Evolutionary conservation across 2,329 filamentous ascomycete genomes (phyloP).

Genomic region (Verticillium zaregamsianum): DNA sequence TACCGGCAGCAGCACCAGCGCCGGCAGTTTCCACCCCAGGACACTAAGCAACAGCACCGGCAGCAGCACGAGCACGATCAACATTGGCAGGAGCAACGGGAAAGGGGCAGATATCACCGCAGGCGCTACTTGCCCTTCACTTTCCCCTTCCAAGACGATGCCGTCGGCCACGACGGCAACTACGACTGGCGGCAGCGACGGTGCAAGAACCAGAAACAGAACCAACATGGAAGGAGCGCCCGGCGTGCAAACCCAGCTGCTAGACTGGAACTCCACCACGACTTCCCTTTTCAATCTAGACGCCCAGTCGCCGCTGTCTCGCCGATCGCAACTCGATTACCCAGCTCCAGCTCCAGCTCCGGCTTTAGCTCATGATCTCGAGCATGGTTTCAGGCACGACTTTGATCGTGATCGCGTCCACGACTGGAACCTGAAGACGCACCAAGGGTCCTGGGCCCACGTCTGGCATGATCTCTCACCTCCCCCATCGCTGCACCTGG

Average conservation of each 20-base stretch:
- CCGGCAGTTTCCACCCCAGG: not conserved
- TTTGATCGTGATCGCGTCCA: not conserved
- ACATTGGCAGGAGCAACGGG: not conserved
- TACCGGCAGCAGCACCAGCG: not conserved
- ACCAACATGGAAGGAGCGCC: not conserved
- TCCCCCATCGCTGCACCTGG: not conserved
- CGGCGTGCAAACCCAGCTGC: not conserved
- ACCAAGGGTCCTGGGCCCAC: not conserved
- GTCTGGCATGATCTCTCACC: not conserved
- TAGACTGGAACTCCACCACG: slow-evolving; percentile 1
- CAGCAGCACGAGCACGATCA: not conserved
- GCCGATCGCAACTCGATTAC: not conserved
- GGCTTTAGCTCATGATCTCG: not conserved
- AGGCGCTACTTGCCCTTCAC: not conserved
- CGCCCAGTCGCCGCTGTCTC: not conserved
- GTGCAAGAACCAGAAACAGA: not conserved
- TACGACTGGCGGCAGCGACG: not conserved
- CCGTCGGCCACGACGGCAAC: not conserved
- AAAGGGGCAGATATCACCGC: not conserved
- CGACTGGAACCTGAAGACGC: not conserved
- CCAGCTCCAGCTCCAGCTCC: not conserved
- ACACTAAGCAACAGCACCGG: not conserved
- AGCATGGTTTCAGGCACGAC: not conserved
- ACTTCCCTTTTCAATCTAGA: slow-evolving; percentile 1
- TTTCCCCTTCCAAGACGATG: not conserved